Percentiles rank a stretch among this genome's conserved stretches.
phyloP scores from a whole-genome alignment of 768 basidiomycete genomes.

The Piloderma croceum region DNA sequence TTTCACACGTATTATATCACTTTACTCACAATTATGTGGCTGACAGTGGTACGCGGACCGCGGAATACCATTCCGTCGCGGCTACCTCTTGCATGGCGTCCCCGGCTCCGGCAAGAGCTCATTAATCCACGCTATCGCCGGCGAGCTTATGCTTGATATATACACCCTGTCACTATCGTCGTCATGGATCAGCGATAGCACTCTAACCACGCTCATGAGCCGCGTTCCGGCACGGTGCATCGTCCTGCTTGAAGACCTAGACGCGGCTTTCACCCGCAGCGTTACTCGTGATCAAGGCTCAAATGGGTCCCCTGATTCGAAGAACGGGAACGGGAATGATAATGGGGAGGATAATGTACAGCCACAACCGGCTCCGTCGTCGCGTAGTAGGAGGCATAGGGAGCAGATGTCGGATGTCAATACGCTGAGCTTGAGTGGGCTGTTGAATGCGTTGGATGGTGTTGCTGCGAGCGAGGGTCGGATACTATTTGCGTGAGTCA shows the following conservation, averaged over 20 bases:
- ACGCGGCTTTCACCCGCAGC: slow-evolving; percentile 81
- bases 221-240: slow-evolving; percentile 82
- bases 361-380: slow-evolving; percentile 24
- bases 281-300: slow-evolving; percentile 56
- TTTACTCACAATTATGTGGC: slow-evolving; percentile 4
- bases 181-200: slow-evolving; percentile 85
- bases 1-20: no score
- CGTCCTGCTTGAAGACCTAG: slow-evolving; percentile 85
- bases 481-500: slow-evolving; percentile 78
- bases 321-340: slow-evolving; percentile 26
- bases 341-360: slow-evolving; percentile 26
- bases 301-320: slow-evolving; percentile 38
- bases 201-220: slow-evolving; percentile 80
- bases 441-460: slow-evolving; percentile 82
- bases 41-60: slow-evolving; percentile 86
- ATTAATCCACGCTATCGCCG: slow-evolving; percentile 82
- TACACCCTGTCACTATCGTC: slow-evolving; percentile 85
- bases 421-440: slow-evolving; percentile 73
- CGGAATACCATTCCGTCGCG: slow-evolving; percentile 87
- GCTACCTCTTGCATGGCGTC: slow-evolving; percentile 79
- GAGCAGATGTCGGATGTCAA: slow-evolving; percentile 72
- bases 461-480: slow-evolving; percentile 85
- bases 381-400: slow-evolving; percentile 38
- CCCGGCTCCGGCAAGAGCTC: slow-evolving; percentile 86
- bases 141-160: slow-evolving; percentile 85